These are phyloP conservation scores for Blastocystis hominis DNA, from an alignment of 352 stramenopile genomes.

Conservation along the genomic window DNA sequence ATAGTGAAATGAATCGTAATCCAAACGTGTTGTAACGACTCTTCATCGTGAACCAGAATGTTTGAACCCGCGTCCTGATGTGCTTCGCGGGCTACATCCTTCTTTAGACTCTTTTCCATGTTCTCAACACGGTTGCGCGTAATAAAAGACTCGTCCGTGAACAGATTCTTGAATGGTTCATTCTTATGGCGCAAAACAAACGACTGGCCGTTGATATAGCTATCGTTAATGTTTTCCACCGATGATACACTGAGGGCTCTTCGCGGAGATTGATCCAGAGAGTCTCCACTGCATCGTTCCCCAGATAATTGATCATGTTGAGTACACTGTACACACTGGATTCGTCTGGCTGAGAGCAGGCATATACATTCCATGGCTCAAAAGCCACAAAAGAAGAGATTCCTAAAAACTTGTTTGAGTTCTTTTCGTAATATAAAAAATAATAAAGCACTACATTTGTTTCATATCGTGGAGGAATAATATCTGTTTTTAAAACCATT, in stretches of 20 bases:
- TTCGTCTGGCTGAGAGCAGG: conserved; percentile 13
- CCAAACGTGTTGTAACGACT: conserved; percentile 2
- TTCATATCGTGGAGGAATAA: neutral
- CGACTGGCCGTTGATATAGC: conserved; percentile 71
- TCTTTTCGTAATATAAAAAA: neutral
- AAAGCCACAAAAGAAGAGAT: neutral
- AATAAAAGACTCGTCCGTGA: conserved; percentile 65
- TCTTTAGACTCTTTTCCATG: conserved; percentile 74
- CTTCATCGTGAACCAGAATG: conserved; percentile 58
- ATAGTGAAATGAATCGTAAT: neutral
- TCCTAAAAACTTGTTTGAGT: neutral
- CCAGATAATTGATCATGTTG: conserved; percentile 8
- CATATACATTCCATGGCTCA: conserved; percentile 55
- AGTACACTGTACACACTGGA: conserved; percentile 12
- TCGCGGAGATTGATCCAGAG: conserved; percentile 78
- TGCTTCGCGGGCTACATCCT: conserved; percentile 68
- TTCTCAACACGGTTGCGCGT: conserved; percentile 66
- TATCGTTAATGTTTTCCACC: neutral
- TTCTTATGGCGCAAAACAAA: conserved; percentile 74
- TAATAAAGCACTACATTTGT: neutral
- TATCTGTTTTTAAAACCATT: conserved; percentile 45
- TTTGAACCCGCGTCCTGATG: conserved; percentile 60
- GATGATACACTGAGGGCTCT: conserved; percentile 68
- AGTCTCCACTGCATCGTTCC: neutral
- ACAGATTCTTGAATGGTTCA: conserved; percentile 73